These are phyloP conservation scores for Glycyrrhiza uralensis DNA, from an alignment of 306 rosid species.

Conservation along the genomic window DNA sequence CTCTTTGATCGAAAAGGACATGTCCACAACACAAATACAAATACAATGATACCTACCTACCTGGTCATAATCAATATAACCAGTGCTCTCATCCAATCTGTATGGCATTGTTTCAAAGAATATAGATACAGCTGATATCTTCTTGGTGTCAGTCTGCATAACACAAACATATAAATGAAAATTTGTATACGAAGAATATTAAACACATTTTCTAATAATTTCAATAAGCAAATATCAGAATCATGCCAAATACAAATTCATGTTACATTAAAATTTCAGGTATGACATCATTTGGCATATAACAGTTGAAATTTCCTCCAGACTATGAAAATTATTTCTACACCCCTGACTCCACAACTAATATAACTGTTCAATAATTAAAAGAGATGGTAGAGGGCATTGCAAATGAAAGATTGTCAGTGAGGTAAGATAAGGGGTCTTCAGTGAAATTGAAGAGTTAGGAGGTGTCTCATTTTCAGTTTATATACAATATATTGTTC, in stretches of 20 bases:
- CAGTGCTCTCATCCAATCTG: constrained; percentile 82
- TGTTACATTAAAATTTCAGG: neutral
- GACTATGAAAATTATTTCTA: neutral
- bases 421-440: neutral
- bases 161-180: constrained; percentile 11
- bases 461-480: neutral
- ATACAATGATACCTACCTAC: constrained; percentile 65
- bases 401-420: neutral
- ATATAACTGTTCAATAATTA: neutral
- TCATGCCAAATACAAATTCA: neutral
- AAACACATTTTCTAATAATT: neutral
- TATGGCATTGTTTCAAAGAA: constrained; percentile 93
- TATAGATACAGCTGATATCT: constrained; percentile 88
- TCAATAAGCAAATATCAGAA: neutral
- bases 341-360: neutral
- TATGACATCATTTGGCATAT: neutral
- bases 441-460: neutral
- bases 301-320: neutral
- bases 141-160: constrained; percentile 90
- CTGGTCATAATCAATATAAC: constrained; percentile 96
- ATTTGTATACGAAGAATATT: neutral
- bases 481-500: neutral
- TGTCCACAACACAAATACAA: constrained; percentile 14
- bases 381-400: neutral
- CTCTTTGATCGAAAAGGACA: constrained; percentile 20